Evolutionary conservation across 441 rosid species (phyloP).

Genomic region (Adansonia grandidieri): DNA sequence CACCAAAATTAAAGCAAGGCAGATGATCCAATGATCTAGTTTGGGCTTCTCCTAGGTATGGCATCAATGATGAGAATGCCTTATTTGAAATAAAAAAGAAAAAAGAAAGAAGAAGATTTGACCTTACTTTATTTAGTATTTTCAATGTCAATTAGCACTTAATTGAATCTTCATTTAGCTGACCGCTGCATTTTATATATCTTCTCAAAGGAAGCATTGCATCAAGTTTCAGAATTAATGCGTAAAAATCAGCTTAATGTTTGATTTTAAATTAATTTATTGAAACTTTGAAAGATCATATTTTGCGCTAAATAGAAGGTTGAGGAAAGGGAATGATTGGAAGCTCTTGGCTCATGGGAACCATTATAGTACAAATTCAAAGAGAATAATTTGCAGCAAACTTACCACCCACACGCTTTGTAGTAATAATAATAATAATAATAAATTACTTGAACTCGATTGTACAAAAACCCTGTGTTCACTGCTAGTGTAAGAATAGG

Average conservation of each 20-base stretch:
- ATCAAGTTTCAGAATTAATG: background rate
- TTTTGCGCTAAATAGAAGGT: background rate
- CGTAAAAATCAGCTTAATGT: background rate
- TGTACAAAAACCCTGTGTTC: conserved; percentile 11
- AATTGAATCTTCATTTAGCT: too few relatives aligned
- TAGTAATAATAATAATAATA: background rate
- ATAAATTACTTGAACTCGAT: background rate
- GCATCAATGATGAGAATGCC: background rate
- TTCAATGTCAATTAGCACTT: too few relatives aligned
- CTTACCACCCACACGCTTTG: background rate
- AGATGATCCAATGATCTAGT: background rate
- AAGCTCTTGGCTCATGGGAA: conserved; percentile 5
- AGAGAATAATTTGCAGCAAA: background rate
- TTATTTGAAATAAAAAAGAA: background rate
- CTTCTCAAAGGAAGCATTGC: too few relatives aligned
- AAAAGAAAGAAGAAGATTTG: too few relatives aligned
- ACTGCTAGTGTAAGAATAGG: conserved; percentile 1
- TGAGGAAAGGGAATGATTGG: background rate
- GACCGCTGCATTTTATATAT: too few relatives aligned
- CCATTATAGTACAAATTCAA: conserved; percentile 17
- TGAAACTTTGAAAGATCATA: background rate
- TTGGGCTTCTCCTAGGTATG: conserved; percentile 8
- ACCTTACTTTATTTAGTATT: too few relatives aligned
- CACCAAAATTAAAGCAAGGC: background rate
- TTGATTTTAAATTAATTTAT: background rate